Base-by-base conservation (phyloP, 2,329 filamentous ascomycete species). In the Neonectria hederae region DNA sequence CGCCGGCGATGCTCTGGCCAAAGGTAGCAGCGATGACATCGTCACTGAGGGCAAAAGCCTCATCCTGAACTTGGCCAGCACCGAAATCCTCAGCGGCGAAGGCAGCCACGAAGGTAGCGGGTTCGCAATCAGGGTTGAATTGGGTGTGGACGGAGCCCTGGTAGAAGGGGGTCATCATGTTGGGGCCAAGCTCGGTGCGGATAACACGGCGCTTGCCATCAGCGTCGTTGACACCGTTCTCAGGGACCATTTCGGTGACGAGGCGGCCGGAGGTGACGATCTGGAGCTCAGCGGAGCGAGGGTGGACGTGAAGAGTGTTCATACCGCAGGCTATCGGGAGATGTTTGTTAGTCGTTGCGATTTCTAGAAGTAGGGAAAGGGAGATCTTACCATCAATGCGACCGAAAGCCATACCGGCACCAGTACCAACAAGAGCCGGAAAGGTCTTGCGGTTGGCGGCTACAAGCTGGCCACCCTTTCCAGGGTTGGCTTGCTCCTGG, bases 251-350 rank as follows among this genome's bases (percentile, higher is more conserved):
- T 69, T 85, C 83, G 46, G 83, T 82, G 59, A 84, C 77, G 66
- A 87, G 75, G 22, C 75, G 77, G 58, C 85, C 86, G 43, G 81
- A 68, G 49, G 82, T 81, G 69, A 87, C 80, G 73, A 86, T 77
- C 66, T 85, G 83, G 55, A 87, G 81, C 77, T 87, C 84, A 32
- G 82, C 80, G 32, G 83, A 81, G 45, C 85, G 84, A 53, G 83
- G 84, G 75, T 87, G 85, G 4, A 84, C 79, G 77, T 87, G 86
- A 19, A 85, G 83, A 8, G 83, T 86, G 79, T 86, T 87, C 76
- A 88, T 84, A 62, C 83, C 85, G 70, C 85, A 88, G 38, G 80
- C 77, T 76, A n/a, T 22, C 24, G 3, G 21, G n/a, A 30, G 14
- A 14, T 8, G 11, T 8, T 2, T 73, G 64, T 75, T 69, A 72